Evolutionary conservation across 345 rosid species (phyloP).

Genomic region (Acer saccharum): DNA sequence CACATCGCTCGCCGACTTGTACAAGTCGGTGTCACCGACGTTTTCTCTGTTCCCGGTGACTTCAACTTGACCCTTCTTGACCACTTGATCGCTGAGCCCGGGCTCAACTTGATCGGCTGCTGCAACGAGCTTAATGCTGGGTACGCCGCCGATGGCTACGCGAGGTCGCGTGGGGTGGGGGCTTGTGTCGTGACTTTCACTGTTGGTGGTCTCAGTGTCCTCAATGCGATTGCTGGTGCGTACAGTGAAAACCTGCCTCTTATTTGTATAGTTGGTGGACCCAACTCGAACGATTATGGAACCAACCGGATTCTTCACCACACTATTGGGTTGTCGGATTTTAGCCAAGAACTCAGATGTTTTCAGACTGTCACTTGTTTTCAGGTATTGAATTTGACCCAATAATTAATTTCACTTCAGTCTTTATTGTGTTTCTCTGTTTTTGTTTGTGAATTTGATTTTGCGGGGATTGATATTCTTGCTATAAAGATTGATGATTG

Average conservation of each 20-base stretch:
- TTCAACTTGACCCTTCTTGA: constrained; percentile 82
- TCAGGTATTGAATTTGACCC: constrained; percentile 40
- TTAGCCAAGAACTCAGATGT: constrained; percentile 71
- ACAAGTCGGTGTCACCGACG: constrained; percentile 49
- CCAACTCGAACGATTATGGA: constrained; percentile 83
- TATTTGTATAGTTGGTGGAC: constrained; percentile 84
- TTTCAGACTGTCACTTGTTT: constrained; percentile 74
- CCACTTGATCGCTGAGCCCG: constrained; percentile 74
- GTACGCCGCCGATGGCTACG: constrained; percentile 82
- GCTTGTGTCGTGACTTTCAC: constrained; percentile 87
- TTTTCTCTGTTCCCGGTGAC: constrained; percentile 79
- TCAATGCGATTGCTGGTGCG: constrained; percentile 84
- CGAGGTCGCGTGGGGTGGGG: constrained; percentile 72
- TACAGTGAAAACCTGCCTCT: constrained; percentile 80
- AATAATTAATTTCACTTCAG: background rate
- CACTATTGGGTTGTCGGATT: constrained; percentile 77
- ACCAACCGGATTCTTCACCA: constrained; percentile 81
- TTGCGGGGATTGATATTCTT: background rate
- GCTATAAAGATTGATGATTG: background rate
- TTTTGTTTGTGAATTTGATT: background rate
- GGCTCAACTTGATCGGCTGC: constrained; percentile 63
- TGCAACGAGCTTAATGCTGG: constrained; percentile 89
- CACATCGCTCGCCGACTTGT: constrained; percentile 75
- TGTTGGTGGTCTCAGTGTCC: constrained; percentile 76
- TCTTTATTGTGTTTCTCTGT: background rate